Base-by-base conservation (phyloP, 257 asterid species). In the Phtheirospermum japonicum region DNA sequence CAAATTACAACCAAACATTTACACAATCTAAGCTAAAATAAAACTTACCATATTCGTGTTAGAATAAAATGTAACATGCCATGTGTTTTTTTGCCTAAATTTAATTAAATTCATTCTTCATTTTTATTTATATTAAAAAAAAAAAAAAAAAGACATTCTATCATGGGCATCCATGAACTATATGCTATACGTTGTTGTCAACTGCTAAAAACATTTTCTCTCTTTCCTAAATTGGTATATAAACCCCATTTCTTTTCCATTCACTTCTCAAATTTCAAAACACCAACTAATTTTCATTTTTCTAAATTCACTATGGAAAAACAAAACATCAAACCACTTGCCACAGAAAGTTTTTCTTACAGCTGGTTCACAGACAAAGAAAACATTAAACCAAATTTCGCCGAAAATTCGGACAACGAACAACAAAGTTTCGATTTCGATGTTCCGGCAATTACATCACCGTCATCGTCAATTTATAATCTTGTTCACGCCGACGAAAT, bases 311-410 rank as follows among this genome's bases (percentile, higher is more conserved):
- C 53, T 2, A 83, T 83, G 86, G 86, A 80, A 61, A 78, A 71
- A 85, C 86, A 83, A 61, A 78, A 77, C 69, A 63, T 76, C n/a
- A 57, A 76, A 11, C 55, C 75, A 48, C 37, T 80, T 51, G 81
- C 86, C 75, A 78, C 83, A 45, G 86, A 83, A 16, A 83, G 89
- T 20, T 83, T 83, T 45, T 83, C 89, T 2, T 77, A 77, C 79
- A 78, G 84, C 56, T 83, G 89, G 89, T 67, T 83, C 30, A 40
- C 6, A 42, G 48, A 73, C 69, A 34, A n/a, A n/a, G n/a, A n/a
- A n/a, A n/a, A n/a, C n/a, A n/a, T n/a, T n/a, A n/a, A 17, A 31
- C 49, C 66, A 26, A 43, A 62, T 14, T 48, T 48, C 28, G 7
- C 9, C 54, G 28, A 18, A 9, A 40, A 40, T 40, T 40, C 48